Percentiles rank a stretch among this genome's conserved stretches.
Conservation (phyloP, 805 yeast genomes). For the Zygosaccharomyces bisporus region DNA sequence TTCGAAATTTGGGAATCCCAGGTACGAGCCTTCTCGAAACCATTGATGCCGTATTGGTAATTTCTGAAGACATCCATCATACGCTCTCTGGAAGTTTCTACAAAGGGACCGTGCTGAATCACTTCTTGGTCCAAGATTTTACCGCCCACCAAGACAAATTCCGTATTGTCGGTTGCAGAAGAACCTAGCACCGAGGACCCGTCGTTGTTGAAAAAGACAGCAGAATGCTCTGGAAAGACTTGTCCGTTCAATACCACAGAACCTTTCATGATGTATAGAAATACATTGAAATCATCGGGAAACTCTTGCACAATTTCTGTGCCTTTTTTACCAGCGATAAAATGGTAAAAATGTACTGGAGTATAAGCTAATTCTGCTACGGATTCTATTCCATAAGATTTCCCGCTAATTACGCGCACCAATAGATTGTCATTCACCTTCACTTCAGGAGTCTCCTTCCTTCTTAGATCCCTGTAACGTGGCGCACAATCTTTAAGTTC, state of each 20-base stretch:
- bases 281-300: conserved; percentile 59
- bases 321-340: conserved; percentile 61
- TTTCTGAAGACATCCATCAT: conserved; percentile 68
- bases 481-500: conserved; percentile 61
- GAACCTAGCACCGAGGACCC: conserved; percentile 61
- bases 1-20: conserved; percentile 48
- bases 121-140: conserved; percentile 66
- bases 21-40: conserved; percentile 61
- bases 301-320: conserved; percentile 52
- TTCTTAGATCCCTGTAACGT: conserved; percentile 71
- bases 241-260: conserved; percentile 46
- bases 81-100: conserved; percentile 62
- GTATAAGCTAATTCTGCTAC: conserved; percentile 74
- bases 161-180: conserved; percentile 45
- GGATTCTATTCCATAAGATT: conserved; percentile 70
- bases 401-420: conserved; percentile 66
- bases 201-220: conserved; percentile 63
- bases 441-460: conserved; percentile 66
- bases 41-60: conserved; percentile 64
- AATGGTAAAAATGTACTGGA: conserved; percentile 72
- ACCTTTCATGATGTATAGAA: conserved; percentile 67
- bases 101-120: conserved; percentile 91
- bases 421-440: conserved; percentile 63
- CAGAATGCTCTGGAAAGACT: conserved; percentile 43
- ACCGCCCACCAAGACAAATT: conserved; percentile 76